phyloP scores from a whole-genome alignment of 2,329 filamentous ascomycete genomes.

The Aspergillus novoparasiticus region DNA sequence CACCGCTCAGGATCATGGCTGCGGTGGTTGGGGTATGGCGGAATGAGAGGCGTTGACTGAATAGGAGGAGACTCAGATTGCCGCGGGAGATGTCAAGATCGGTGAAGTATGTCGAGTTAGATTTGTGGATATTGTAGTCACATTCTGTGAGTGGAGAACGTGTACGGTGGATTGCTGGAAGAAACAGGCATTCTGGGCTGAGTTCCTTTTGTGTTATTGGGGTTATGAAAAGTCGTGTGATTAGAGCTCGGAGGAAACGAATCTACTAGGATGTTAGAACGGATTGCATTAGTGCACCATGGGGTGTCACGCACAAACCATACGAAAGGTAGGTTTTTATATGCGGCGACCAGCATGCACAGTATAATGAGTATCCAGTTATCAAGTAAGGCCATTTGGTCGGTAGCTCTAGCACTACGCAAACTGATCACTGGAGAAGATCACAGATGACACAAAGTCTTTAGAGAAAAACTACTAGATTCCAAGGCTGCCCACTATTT shows the following conservation, averaged over 20 bases:
- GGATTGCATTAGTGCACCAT: not conserved
- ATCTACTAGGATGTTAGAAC: not conserved
- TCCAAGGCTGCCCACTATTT: not conserved
- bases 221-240: constrained; percentile 4
- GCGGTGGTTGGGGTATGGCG: constrained; percentile 1
- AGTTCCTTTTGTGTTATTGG: not conserved
- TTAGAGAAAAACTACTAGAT: not conserved
- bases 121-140: constrained; percentile 25
- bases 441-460: not conserved
- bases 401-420: no score
- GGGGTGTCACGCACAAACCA: constrained; percentile 10
- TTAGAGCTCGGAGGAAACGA: constrained; percentile 6
- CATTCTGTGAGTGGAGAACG: constrained; percentile 16
- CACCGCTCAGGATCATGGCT: constrained; percentile 47
- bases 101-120: constrained; percentile 23
- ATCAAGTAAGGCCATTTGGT: not conserved
- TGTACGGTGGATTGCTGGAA: constrained; percentile 7
- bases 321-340: constrained; percentile 13
- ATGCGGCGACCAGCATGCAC: constrained; percentile 2
- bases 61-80: constrained; percentile 11
- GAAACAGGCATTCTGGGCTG: constrained; percentile 7
- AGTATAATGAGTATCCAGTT: not conserved
- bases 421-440: not conserved
- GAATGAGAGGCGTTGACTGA: constrained; percentile 5
- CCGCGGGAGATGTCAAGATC: constrained; percentile 22